phyloP scores from a whole-genome alignment of 2,329 filamentous ascomycete species.

The Parasarocladium wereldwijsianum region DNA sequence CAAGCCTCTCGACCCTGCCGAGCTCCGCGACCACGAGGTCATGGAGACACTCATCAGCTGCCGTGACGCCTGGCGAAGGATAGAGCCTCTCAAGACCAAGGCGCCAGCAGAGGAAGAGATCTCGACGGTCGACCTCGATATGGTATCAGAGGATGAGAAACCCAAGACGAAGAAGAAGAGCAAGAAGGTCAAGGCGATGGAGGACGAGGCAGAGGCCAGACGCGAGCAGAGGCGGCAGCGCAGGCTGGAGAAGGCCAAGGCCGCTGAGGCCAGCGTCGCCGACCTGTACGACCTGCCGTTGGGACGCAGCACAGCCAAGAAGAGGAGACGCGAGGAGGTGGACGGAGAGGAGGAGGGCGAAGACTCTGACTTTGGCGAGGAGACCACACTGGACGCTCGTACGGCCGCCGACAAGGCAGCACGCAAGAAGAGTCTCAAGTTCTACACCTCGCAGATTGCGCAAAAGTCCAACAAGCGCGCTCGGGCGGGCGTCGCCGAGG shows the following conservation, averaged over 20 bases:
- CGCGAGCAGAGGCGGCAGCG: constrained; percentile 20
- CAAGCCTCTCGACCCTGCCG: constrained; percentile 55
- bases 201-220: constrained; percentile 16
- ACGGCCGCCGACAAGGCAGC: constrained; percentile 76
- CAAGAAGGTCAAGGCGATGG: constrained; percentile 13
- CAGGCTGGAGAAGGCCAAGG: constrained; percentile 34
- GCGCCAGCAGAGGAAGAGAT: constrained; percentile 12
- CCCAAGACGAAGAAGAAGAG: constrained; percentile 12
- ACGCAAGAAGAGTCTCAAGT: constrained; percentile 83
- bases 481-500: constrained; percentile 55
- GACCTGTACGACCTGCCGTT: constrained; percentile 51
- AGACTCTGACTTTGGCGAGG: constrained; percentile 87
- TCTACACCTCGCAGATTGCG: constrained; percentile 95
- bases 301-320: constrained; percentile 29
- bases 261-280: constrained; percentile 55
- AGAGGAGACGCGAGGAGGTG: constrained; percentile 14
- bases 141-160: constrained; percentile 7
- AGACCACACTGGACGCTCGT: constrained; percentile 60
- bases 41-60: constrained; percentile 76
- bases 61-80: constrained; percentile 64
- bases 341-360: constrained; percentile 34
- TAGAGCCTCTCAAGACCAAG: constrained; percentile 47
- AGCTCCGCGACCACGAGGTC: constrained; percentile 77
- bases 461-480: constrained; percentile 84
- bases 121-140: constrained; percentile 11